Conservation (phyloP, 768 basidiomycete species). For the Gymnopilus junonius region DNA sequence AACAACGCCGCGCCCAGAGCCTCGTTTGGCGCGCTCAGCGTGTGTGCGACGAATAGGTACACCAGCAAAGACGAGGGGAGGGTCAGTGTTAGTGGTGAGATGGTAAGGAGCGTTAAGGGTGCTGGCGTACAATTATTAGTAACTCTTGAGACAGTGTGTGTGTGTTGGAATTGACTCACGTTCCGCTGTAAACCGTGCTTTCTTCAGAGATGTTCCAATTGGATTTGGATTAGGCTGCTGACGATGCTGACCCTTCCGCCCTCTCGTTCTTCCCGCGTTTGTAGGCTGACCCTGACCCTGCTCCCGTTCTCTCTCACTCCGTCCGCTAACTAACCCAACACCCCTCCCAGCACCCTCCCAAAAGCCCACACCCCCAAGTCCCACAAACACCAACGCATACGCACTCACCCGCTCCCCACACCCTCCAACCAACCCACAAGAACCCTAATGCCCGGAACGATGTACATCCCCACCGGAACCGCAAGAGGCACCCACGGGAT, state of each 20-base stretch:
- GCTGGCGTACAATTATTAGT: slow-evolving; percentile 43
- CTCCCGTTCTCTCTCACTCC: slow-evolving; percentile 25
- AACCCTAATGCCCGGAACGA: slow-evolving; percentile 47
- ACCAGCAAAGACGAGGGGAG: slow-evolving; percentile 82
- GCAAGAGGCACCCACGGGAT: slow-evolving; percentile 31
- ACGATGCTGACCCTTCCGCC: slow-evolving; percentile 1
- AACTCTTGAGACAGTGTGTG: no score
- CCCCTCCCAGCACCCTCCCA: slow-evolving; percentile 57
- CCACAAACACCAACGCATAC: slow-evolving; percentile 71
- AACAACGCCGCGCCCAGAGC: slow-evolving; percentile 78
- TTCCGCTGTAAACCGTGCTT: slow-evolving; percentile 49
- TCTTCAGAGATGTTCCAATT: slow-evolving; percentile 40
- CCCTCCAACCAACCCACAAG: slow-evolving; percentile 56
- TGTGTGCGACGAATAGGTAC: slow-evolving; percentile 90
- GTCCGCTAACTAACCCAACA: slow-evolving; percentile 44
- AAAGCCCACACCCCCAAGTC: slow-evolving; percentile 76
- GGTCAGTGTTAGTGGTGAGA: slow-evolving; percentile 78
- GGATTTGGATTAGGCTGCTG: slow-evolving; percentile 16
- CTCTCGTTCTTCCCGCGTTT: background rate
- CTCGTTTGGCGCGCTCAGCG: slow-evolving; percentile 67
- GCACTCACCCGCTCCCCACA: slow-evolving; percentile 62
- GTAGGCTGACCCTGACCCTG: background rate
- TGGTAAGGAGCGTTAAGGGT: slow-evolving; percentile 73
- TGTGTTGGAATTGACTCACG: slow-evolving; percentile 50
- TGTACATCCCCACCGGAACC: slow-evolving; percentile 49